A percentile compares a stretch with the other conserved stretches of the same genome.
phyloP scores from a whole-genome alignment of 2,329 filamentous ascomycete genomes.

The Talaromyces amestolkiae region DNA sequence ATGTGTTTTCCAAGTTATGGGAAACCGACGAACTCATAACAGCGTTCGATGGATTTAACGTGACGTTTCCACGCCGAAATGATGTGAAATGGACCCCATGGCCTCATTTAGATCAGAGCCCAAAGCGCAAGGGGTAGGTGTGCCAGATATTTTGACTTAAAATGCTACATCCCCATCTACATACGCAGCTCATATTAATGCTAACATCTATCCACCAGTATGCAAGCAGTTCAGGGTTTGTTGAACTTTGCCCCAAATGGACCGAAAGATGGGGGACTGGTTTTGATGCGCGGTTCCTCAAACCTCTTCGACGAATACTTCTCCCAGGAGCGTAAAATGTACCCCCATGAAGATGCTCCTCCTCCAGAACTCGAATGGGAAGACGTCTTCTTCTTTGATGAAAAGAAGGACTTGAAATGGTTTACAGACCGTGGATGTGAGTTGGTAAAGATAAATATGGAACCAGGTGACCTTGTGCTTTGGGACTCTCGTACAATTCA shows the following conservation, averaged over 20 bases:
- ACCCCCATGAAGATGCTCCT: conserved; percentile 23
- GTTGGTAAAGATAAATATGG: conserved; percentile 40
- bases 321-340: conserved; percentile 26
- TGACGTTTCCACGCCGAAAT: conserved; percentile 30
- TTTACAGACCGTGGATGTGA: conserved; percentile 41
- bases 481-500: conserved; percentile 52
- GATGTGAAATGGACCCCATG: conserved; percentile 35
- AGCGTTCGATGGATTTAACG: conserved; percentile 22
- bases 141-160: too few species aligned
- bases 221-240: conserved; percentile 41
- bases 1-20: conserved; percentile 43
- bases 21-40: conserved; percentile 21
- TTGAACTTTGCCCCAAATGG: conserved; percentile 45
- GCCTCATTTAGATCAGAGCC: conserved; percentile 46
- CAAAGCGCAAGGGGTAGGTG: conserved; percentile 30
- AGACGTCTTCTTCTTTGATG: conserved; percentile 45
- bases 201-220: conserved; percentile 8
- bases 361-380: conserved; percentile 29
- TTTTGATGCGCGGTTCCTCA: conserved; percentile 43
- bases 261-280: conserved; percentile 45
- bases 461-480: conserved; percentile 45
- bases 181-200: too few species aligned
- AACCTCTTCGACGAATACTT: conserved; percentile 46
- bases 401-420: conserved; percentile 43
- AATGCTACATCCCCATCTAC: too few species aligned